Base-by-base conservation (phyloP, 1,284 basidiomycete genomes). In the Puccinia hordei region DNA sequence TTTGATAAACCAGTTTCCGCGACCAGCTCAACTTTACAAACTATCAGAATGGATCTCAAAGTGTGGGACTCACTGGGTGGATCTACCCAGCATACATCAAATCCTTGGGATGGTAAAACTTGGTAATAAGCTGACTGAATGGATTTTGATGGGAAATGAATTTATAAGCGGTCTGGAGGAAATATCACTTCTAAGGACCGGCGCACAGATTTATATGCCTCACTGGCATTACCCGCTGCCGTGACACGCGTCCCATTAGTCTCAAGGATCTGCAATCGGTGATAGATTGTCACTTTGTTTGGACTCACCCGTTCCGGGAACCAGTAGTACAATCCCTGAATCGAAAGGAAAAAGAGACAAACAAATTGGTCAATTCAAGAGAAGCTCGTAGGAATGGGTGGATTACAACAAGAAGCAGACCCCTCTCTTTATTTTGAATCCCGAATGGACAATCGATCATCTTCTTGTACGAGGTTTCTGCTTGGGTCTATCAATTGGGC, bases 11-110 rank as follows among this genome's bases (percentile, higher is more conserved):
- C n/a, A 59, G 12, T 24, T 59, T 59, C n/a, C 57, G 15, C 24
- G 4, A 59, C 57, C 30, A 17, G 57, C 30, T 59, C 24, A 30
- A 27, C 17, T 17, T 15, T 59, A 6, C 30, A 59, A 10, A 27
- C 9, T 9, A 12, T 8, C n/a, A 33, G 24, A 13, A 59, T 27
- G 1, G 24, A 27, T n/a, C 30, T 30, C 24, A 17, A 17, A 33
- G 3, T 22, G 6, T 35, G 24, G 19, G 24, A 78, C 63, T 78
- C n/a, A 78, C 75, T 41, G 0, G 86, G 86, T n/a, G 85, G 81
- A 49, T 83, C 83, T 69, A 86, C 82, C 80, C 82, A 86, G 74
- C 85, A 84, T 24, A 86, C 83, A 66, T 86, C 85, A 81, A 84
- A 86, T 6, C 83, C 84, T 13, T 81, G 74, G 15, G 83, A 83